A percentile compares a stretch with the other conserved stretches of the same genome.
Evolutionary conservation across 148 eudicot species (phyloP).

Genomic region (Diospyros kaki): DNA sequence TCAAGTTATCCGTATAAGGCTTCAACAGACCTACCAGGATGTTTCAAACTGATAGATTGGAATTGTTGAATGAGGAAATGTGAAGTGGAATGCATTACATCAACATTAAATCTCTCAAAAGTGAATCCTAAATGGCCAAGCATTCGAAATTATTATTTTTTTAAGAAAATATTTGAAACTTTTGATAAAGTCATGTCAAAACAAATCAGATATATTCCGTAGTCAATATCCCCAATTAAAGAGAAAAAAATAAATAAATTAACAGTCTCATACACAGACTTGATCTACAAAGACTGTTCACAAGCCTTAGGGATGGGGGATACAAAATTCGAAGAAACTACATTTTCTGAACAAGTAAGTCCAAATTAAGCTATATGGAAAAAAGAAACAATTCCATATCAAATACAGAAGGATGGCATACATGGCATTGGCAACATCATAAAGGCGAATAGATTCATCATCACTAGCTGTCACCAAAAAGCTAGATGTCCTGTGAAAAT

Average conservation of each 20-base stretch:
- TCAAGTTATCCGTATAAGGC: no score
- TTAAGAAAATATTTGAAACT: no score
- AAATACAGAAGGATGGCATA: constrained; percentile 33
- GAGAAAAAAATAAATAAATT: neutral
- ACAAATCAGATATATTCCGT: no score
- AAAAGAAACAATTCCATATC: constrained; percentile 4
- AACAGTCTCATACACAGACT: neutral
- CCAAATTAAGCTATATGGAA: neutral
- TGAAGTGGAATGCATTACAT: no score
- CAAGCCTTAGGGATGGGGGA: neutral
- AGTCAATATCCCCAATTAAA: no score
- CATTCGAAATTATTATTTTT: no score
- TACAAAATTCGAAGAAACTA: neutral
- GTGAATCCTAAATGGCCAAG: no score
- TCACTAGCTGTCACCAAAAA: constrained; percentile 95
- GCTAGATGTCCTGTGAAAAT: constrained; percentile 81
- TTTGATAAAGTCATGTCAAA: no score
- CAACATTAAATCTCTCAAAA: no score
- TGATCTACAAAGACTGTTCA: neutral
- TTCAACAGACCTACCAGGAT: no score
- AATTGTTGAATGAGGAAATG: no score
- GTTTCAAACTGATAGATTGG: no score
- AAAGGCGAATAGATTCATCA: constrained; percentile 95
- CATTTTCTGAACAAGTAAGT: neutral
- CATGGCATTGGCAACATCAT: constrained; percentile 92